Percentiles rank a stretch among this genome's conserved stretches.
Evolutionary conservation across 306 rosid species (phyloP).

Genomic region (Crotalaria pallida): DNA sequence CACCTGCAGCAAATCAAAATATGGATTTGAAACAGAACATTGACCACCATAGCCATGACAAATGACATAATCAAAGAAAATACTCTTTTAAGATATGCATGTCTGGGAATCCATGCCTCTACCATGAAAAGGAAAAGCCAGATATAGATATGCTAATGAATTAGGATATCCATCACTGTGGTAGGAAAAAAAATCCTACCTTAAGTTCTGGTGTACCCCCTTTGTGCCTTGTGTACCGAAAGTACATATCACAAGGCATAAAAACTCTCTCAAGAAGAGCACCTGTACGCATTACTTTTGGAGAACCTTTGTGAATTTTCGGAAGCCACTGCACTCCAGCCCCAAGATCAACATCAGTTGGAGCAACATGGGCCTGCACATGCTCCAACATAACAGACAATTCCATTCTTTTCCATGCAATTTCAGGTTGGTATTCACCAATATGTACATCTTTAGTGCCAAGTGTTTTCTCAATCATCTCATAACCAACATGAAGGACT

Average conservation of each 20-base stretch:
- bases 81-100: neutral
- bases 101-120: neutral
- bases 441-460: constrained; percentile 33
- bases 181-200: constrained; percentile 36
- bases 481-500: constrained; percentile 68
- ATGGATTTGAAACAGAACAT: constrained; percentile 2
- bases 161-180: neutral
- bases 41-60: neutral
- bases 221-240: constrained; percentile 87
- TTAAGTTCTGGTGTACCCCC: constrained; percentile 87
- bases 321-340: constrained; percentile 99
- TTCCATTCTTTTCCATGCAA: constrained; percentile 89
- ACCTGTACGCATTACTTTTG: constrained; percentile 95
- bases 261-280: constrained; percentile 98
- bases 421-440: constrained; percentile 63
- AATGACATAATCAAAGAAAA: neutral
- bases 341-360: constrained; percentile 98
- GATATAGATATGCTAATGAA: neutral
- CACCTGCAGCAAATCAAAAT: constrained; percentile 53
- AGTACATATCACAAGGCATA: constrained; percentile 97
- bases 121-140: neutral
- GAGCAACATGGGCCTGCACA: constrained; percentile 99
- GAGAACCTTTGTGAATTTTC: constrained; percentile 72
- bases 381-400: constrained; percentile 90
- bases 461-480: constrained; percentile 75